A percentile compares a stretch with the other conserved stretches of the same genome.
Conservation (phyloP, 2,329 filamentous ascomycete species). For the Ilyonectria robusta region DNA sequence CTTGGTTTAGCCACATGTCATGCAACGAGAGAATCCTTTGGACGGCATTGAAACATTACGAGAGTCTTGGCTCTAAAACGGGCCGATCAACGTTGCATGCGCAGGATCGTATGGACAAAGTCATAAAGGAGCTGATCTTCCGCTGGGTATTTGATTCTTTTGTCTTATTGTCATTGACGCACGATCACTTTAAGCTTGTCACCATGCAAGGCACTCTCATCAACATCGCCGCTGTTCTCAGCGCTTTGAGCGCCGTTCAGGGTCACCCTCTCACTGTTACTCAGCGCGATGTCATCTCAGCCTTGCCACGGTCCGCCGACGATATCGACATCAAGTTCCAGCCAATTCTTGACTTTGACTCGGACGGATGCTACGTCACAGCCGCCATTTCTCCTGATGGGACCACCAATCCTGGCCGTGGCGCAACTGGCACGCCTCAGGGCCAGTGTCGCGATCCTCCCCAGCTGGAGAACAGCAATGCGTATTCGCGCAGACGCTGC, state of each 20-base stretch:
- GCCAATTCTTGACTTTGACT: conserved; percentile 52
- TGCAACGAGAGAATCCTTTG: background rate
- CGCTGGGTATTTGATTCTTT: background rate
- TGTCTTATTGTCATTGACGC: background rate
- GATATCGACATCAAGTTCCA: background rate
- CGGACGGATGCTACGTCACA: conserved; percentile 59
- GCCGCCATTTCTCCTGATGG: conserved; percentile 57
- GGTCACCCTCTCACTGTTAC: background rate
- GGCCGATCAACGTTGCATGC: background rate
- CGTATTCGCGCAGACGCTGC: conserved; percentile 47
- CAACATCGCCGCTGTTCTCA: background rate
- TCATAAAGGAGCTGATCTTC: background rate
- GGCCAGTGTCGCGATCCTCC: conserved; percentile 43
- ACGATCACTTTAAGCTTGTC: background rate
- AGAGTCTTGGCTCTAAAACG: background rate
- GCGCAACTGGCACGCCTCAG: conserved; percentile 34
- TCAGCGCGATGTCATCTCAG: background rate
- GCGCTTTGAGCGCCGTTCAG: background rate
- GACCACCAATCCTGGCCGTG: conserved; percentile 42
- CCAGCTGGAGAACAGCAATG: conserved; percentile 47
- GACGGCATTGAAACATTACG: background rate
- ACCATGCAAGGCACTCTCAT: background rate
- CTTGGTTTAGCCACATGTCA: background rate
- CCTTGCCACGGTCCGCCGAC: background rate
- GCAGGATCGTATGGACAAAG: background rate